These are phyloP conservation scores for Odonthalia washingtoniensis DNA, from an alignment of 31 red algal species.

Conservation along the genomic window DNA sequence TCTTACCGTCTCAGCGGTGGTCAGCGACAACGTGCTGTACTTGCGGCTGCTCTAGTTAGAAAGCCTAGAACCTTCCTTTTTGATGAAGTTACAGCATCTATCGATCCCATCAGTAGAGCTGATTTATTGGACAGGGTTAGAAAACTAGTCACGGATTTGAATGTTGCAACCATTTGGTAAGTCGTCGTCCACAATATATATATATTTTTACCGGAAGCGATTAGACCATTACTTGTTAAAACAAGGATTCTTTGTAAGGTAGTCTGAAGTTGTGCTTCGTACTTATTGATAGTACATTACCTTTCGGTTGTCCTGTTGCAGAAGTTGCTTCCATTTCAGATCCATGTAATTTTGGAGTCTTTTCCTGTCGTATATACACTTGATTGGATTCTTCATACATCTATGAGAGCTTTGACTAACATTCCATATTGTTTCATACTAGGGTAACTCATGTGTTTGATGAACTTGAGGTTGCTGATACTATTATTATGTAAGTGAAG, in stretches of 20 bases:
- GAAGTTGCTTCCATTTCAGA: conserved; percentile 26
- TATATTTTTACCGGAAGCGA: no score
- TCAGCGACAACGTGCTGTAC: conserved; percentile 65
- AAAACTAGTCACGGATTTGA: conserved; percentile 32
- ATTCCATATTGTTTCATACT: neutral
- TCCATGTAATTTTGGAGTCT: conserved; percentile 68
- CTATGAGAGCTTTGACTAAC: neutral
- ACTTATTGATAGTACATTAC: conserved; percentile 58
- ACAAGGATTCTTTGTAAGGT: no score
- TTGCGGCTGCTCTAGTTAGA: conserved; percentile 65
- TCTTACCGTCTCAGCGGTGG: conserved; percentile 73
- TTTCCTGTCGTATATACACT: conserved; percentile 46
- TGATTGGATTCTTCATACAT: no score
- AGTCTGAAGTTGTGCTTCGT: no score
- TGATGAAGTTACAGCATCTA: conserved; percentile 76
- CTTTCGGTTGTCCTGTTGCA: conserved; percentile 72
- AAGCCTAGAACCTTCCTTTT: conserved; percentile 64
- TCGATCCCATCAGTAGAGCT: conserved; percentile 64
- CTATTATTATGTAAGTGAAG: conserved; percentile 64
- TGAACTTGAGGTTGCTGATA: conserved; percentile 74
- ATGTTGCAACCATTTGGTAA: conserved; percentile 77
- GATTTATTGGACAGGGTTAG: conserved; percentile 55
- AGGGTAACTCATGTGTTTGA: conserved; percentile 81
- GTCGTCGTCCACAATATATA: no score
- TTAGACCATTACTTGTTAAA: no score